These are phyloP conservation scores for Psilocybe tampanensis DNA, from an alignment of 768 basidiomycete species.

Conservation along the genomic window DNA sequence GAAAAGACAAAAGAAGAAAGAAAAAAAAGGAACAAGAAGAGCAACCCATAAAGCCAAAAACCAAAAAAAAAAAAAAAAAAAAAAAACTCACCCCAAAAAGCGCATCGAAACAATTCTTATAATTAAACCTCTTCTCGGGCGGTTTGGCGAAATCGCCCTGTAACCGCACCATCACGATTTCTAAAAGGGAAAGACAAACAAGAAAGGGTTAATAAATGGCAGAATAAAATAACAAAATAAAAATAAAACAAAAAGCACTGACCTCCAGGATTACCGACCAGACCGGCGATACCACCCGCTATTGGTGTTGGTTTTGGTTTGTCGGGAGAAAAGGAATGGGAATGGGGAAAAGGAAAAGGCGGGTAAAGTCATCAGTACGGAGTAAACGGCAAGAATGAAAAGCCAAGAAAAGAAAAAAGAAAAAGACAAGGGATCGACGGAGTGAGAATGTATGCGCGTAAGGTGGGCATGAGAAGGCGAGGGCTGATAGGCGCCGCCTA, in stretches of 20 bases:
- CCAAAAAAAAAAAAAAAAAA: not conserved
- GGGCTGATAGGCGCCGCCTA: not conserved
- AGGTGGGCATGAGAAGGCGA: not conserved
- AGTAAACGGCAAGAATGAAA: not conserved
- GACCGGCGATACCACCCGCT: conserved; percentile 86
- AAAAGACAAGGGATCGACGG: not conserved
- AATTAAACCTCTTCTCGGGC: conserved; percentile 86
- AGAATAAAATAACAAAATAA: too few species aligned
- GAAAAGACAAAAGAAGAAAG: not conserved
- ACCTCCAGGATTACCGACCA: conserved; percentile 91
- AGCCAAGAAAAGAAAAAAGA: not conserved
- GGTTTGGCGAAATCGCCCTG: conserved; percentile 92
- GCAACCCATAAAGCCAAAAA: not conserved
- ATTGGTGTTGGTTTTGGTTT: too few species aligned
- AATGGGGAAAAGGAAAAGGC: not conserved
- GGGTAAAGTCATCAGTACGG: not conserved
- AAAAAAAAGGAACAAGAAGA: not conserved
- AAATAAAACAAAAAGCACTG: conserved; percentile 17
- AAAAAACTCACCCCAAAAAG: conserved; percentile 73
- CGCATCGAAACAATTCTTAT: conserved; percentile 89
- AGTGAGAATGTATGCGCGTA: not conserved
- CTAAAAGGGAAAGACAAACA: conserved; percentile 28
- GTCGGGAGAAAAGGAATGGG: too few species aligned
- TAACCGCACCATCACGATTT: conserved; percentile 85
- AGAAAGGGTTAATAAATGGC: too few species aligned